Base-by-base conservation (phyloP, 306 rosid genomes). In the Casuarina glauca region DNA sequence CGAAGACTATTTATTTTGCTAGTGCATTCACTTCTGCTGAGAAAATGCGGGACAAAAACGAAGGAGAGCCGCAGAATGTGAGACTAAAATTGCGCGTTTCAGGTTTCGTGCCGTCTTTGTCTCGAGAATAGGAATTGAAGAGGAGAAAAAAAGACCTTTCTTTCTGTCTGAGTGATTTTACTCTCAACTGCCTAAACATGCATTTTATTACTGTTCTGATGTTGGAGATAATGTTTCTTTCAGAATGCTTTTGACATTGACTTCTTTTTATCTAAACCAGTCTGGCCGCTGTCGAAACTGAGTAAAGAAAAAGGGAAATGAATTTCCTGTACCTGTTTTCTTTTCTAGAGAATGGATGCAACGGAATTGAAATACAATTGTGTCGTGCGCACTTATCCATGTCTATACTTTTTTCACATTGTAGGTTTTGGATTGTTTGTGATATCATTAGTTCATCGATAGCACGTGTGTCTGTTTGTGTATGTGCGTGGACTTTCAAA, bases 21-120 rank as follows among this genome's bases (percentile, higher is more conserved):
- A 53, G 17, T 53, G 60, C 4, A 17, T 53, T 53, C 17, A 53
- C 60, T 53, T 53, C 17, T 75, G 43, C 50, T 72, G 75, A 46
- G 45, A 61, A 60, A 70, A 49, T 75, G 81, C 9, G 72, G 74
- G 75, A 48, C 32, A 19, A 54, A 17, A 54, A 68, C 10, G 68
- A 15, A 6, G 17, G 26, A 19, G 12, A 67, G 63, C 32, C 36
- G 10, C 51, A 36, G 4, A 42, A 42, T 43, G 35, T 4, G 35
- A 6, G 67, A 61, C 61, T 8, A 26, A 10, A 6, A 35, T 15
- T n/a, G 6, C 19, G 42, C 51, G 46, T 6, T 68, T 69, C 26
- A 7, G 4, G 49, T 79, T 32, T 10, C 4, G 9, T 15, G 19
- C n/a, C 16, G 3, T 36, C 4, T 16, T 41, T 4, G 50, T 5